Base-by-base conservation (phyloP, 257 asterid species). In the Agastache rugosa region DNA sequence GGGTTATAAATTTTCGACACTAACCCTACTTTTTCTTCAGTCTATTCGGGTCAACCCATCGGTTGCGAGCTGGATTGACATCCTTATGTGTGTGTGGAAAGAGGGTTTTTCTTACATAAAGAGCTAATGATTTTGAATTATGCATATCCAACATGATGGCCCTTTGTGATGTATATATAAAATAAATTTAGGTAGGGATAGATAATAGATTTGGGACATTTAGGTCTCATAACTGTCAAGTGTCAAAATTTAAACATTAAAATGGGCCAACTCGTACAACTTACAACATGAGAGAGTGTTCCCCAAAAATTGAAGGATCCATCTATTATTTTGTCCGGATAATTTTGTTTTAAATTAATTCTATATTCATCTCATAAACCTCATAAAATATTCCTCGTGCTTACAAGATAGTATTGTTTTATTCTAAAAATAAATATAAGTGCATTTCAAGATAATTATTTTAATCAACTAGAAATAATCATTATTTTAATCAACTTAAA, bases 311-410 rank as follows among this genome's bases (percentile, higher is more conserved):
- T 23, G 6, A 8, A 31, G 64, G 64, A 1, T 16, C 67, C 47
- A 16, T 31, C 23, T n/a, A 29, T 60, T 60, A 60, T 60, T 60
- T 60, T 60, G 15, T 60, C 65, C 35, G 44, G 42, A 59, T 59
- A 59, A 15, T 15, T 16, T 23, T 15, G 0, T 60, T 7, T 60
- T 2, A 29, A 23, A 23, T 25, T 8, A 55, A 12, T 25, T 25
- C 2, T 11, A 25, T 27, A 12, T 27, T n/a, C 11, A 16, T n/a
- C 23, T 31, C 51, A 14, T 45, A 45, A 3, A 25, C 23, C 14
- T 5, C 3, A 25, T 9, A 1, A 6, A 45, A 25, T 56, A 56
- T 56, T 56, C 63, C 63, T 56, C 63, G 12, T 45, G 7, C 19
- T 45, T n/a, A 45, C 4, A 14, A 45, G 51, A 45, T 3, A 45